A percentile compares a stretch with the other conserved stretches of the same genome.
These are phyloP conservation scores for Cyclotella kingstonii DNA, from an alignment of 108 stramenopile species.

Conservation along the genomic window DNA sequence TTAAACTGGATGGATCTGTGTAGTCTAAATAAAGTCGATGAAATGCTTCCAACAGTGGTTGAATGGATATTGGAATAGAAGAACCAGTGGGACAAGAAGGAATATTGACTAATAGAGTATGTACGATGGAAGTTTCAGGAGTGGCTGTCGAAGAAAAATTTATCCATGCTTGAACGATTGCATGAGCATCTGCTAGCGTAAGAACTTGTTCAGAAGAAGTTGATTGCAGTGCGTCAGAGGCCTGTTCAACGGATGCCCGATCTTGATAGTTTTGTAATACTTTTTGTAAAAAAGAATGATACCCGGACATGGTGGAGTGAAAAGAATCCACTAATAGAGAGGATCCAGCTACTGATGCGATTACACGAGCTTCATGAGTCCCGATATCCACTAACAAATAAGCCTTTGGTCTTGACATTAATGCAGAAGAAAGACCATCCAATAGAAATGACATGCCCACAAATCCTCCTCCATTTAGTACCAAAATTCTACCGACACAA, in stretches of 20 bases:
- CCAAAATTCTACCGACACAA: constrained; percentile 21
- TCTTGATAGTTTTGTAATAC: constrained; percentile 24
- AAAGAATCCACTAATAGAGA: constrained; percentile 24
- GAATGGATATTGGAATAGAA: constrained; percentile 6
- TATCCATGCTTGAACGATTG: constrained; percentile 26
- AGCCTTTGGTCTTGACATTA: constrained; percentile 13
- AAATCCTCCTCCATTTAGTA: constrained; percentile 28
- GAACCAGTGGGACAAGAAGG: constrained; percentile 9
- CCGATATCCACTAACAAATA: constrained; percentile 31
- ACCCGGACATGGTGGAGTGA: constrained; percentile 23
- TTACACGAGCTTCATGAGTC: constrained; percentile 30
- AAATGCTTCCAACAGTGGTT: constrained; percentile 31
- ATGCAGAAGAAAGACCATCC: constrained; percentile 4
- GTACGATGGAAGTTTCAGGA: background rate
- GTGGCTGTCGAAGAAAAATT: constrained; percentile 5
- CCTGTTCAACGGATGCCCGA: background rate
- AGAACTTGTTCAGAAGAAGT: background rate
- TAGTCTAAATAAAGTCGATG: constrained; percentile 35
- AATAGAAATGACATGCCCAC: constrained; percentile 23
- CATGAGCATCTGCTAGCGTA: constrained; percentile 33
- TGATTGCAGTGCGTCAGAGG: background rate
- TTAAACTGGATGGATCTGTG: constrained; percentile 25
- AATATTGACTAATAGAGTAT: constrained; percentile 21
- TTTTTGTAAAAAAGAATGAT: constrained; percentile 23
- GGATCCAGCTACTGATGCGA: constrained; percentile 13